phyloP scores from a whole-genome alignment of 1,284 basidiomycete genomes.

The Uromyces viciae-fabae region DNA sequence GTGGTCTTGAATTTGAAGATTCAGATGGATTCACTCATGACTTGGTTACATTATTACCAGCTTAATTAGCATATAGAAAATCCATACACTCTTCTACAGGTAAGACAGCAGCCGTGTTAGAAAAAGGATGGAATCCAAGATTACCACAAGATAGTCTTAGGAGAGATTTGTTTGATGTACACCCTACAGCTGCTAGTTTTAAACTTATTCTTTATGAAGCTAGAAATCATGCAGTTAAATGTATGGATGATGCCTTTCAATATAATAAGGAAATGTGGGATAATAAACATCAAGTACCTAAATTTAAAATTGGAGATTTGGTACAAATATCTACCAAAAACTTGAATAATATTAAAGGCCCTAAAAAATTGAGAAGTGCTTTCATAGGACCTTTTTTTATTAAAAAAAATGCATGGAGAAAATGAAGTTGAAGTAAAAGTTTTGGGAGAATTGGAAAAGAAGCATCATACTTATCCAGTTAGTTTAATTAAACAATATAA shows the following conservation, averaged over 20 bases:
- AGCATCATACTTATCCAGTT: background rate
- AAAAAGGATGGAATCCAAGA: background rate
- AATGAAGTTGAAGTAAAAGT: slow-evolving; percentile 3
- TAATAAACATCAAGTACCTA: background rate
- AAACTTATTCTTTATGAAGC: background rate
- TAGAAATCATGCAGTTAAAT: background rate
- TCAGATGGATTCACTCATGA: background rate
- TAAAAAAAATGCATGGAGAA: background rate
- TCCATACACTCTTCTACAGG: background rate
- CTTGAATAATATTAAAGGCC: background rate
- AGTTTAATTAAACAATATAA: background rate
- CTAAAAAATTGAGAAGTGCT: background rate
- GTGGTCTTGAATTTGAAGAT: background rate
- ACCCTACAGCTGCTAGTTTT: background rate
- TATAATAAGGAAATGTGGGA: slow-evolving; percentile 18
- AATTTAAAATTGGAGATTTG: background rate
- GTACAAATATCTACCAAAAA: background rate
- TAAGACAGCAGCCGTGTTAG: background rate
- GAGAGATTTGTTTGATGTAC: background rate
- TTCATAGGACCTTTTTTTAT: slow-evolving; percentile 4
- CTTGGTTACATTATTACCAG: background rate
- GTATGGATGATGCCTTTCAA: background rate
- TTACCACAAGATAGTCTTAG: background rate
- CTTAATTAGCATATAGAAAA: background rate
- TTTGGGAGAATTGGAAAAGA: background rate